Percentiles rank a stretch among this genome's conserved stretches.
These are phyloP conservation scores for Cynanchum wilfordii DNA, from an alignment of 257 asterid species.

Conservation along the genomic window DNA sequence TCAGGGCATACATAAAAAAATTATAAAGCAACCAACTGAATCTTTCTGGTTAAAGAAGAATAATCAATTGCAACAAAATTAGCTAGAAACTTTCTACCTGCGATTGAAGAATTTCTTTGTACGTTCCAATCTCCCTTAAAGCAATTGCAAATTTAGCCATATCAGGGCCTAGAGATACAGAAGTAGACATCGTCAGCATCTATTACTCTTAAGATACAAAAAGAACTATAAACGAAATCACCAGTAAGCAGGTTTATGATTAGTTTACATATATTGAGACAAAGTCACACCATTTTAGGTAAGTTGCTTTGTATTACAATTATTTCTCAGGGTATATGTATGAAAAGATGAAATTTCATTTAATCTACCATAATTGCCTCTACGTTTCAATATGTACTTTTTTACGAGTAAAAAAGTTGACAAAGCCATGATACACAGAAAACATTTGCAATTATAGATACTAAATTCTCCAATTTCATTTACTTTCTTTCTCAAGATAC, in stretches of 20 bases:
- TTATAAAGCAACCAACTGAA: neutral
- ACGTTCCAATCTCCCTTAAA: slow-evolving; percentile 83
- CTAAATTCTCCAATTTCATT: neutral
- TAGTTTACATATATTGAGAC: neutral
- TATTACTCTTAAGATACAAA: neutral
- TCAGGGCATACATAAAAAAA: neutral
- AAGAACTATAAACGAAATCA: neutral
- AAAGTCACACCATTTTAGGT: neutral
- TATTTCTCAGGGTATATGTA: neutral
- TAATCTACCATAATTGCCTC: neutral
- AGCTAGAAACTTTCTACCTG: slow-evolving; percentile 45
- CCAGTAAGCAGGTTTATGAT: neutral
- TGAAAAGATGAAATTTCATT: neutral
- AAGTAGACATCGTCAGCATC: slow-evolving; percentile 22
- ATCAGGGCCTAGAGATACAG: slow-evolving; percentile 67
- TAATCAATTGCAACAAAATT: neutral
- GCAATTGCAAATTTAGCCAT: slow-evolving; percentile 85
- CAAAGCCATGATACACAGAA: neutral
- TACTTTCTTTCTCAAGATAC: neutral
- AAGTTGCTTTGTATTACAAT: neutral
- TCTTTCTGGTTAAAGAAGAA: neutral
- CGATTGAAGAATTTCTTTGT: slow-evolving; percentile 89
- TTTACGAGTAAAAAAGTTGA: neutral
- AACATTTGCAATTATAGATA: neutral
- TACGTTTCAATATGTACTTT: neutral